A percentile compares a stretch with the other conserved stretches of the same genome.
These are phyloP conservation scores for Epithemia pelagica DNA, from an alignment of 108 stramenopile species.

Conservation along the genomic window DNA sequence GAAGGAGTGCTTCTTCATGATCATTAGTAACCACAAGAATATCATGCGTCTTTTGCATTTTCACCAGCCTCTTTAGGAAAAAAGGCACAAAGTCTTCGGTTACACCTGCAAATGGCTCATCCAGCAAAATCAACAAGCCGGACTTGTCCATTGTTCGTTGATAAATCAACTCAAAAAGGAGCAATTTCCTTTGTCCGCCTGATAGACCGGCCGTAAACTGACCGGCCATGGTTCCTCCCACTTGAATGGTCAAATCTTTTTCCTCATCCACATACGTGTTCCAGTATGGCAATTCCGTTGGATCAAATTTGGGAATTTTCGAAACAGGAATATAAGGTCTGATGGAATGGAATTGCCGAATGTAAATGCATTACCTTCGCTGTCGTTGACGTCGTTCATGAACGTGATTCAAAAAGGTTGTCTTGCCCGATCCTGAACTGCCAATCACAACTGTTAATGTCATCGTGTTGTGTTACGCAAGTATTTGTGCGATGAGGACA, in stretches of 20 bases:
- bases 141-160: constrained; percentile 36
- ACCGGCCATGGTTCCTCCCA: constrained; percentile 69
- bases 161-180: constrained; percentile 59
- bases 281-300: constrained; percentile 61
- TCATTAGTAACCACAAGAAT: constrained; percentile 70
- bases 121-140: constrained; percentile 44
- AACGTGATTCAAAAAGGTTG: constrained; percentile 68
- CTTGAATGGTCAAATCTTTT: constrained; percentile 34
- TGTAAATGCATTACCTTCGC: constrained; percentile 70
- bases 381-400: constrained; percentile 57
- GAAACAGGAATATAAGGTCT: constrained; percentile 53
- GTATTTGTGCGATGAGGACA: too few species aligned
- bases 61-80: constrained; percentile 38
- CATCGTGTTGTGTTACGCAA: too few species aligned
- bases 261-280: constrained; percentile 51
- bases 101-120: constrained; percentile 69
- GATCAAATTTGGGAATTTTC: constrained; percentile 61
- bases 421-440: constrained; percentile 38
- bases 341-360: constrained; percentile 66
- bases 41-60: constrained; percentile 50
- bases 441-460: constrained; percentile 14
- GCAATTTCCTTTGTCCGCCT: constrained; percentile 61
- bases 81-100: constrained; percentile 76
- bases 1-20: constrained; percentile 47
- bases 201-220: constrained; percentile 57